Base-by-base conservation (phyloP, 306 rosid genomes). In the Vigna angularis region DNA sequence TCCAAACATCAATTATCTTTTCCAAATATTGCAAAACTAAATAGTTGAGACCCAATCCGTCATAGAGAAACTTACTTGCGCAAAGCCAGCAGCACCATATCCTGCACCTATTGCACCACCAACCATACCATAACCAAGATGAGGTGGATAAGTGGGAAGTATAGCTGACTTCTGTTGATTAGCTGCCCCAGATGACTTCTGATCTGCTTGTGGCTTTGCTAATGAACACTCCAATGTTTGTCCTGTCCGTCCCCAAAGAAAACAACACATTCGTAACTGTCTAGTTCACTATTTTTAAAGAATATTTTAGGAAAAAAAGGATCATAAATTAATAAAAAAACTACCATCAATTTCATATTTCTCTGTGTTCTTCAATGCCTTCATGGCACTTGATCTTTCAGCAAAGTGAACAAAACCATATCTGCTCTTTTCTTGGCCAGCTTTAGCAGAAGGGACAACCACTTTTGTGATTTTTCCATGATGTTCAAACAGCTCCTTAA, bases 401-500 rank as follows among this genome's bases (percentile, higher is more conserved):
- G 77, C 81, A 65, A 88, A 92, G 80, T 91, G 93, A 57, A 91
- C 91, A 85, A 90, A 90, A 83, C 97, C 93, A 85, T 47, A 89
- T 80, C 94, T 89, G 72, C 91, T 89, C 61, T 78, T 85, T 64
- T 89, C 90, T 61, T 85, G 92, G 65, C 92, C 97, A 6, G 87
- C 77, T 82, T 87, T 91, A 9, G 94, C 97, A 56, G 91, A 88
- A 40, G 94, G 97, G 64, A 89, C 45, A 58, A 79, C 97, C 74
- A 88, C 97, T 86, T 88, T 91, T 57, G 91, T 85, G 83, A 91
- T 87, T 78, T 85, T 84, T 63, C 97, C 94, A 72, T 89, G 94
- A 79, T 79, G 92, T 57, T 85, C 88, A 82, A 88, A 91, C 61
- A 87, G 66, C 68, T 57, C 82, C 45, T 45, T 84, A 10, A 91